Evolutionary conservation across 1,139 yeast species (phyloP), one percentile per base, ranked within the genome.

Genomic region (Nakaseomyces uthaithaninus): DNA sequence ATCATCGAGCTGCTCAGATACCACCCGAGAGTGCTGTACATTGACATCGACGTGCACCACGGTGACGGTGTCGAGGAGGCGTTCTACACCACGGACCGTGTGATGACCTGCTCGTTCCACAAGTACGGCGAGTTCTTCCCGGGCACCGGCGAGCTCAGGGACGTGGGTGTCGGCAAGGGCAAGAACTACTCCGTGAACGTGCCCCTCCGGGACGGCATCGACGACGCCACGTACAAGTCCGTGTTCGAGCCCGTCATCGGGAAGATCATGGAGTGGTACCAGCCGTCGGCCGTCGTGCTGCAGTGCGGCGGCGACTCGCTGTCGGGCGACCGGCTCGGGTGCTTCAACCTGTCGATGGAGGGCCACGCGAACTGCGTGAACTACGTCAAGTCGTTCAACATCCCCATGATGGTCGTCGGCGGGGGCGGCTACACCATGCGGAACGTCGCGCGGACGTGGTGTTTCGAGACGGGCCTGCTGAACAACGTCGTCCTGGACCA

Each of bases 51-150:
- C 60, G 75, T 91, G 19, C 98, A 91, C 60, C 98, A 91, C 59
- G 98, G 98, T 18, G 98, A 91, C 60, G 98, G 97, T 41, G 98
- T 91, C 1, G 96, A 91, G 59, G 97, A 91, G 62, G 97, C 97
- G 1, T 91, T 91, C 54, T 87, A 89, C 59, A 78, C 94, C 27
- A 85, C 96, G 1, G 97, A 91, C 61, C 67, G 98, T 44, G 98
- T 91, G 20, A 85, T 87, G 93, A 89, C 97, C 0, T 80, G 85
- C 36, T 83, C 95, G 16, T 86, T 91, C 65, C 98, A 91, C 66
- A 91, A 91, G 62, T 91, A 85, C 56, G 97, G 97, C 4, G 93
- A 85, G 59, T 91, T 86, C 58, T 91, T 91, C 70, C 98, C 97
- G 1, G 97, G 95, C 10, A 91, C 98, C 0, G 97, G 97, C 20